These are phyloP conservation scores for Monascus ruber DNA, from an alignment of 2,329 filamentous ascomycete genomes.

Conservation along the genomic window DNA sequence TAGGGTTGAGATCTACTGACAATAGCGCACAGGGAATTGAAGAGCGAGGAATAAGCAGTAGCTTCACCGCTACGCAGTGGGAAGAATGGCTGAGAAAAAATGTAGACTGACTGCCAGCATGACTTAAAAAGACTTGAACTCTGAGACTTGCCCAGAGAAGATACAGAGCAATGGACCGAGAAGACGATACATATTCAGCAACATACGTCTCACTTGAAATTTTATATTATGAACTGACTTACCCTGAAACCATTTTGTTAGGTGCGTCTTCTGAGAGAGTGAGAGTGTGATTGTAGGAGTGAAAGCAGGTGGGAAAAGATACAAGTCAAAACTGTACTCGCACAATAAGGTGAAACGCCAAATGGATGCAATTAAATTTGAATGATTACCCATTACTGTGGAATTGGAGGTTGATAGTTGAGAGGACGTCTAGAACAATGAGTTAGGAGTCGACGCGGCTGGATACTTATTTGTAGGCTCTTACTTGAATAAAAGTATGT, in stretches of 20 bases:
- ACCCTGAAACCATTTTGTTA: too few species aligned
- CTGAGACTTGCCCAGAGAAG: too few species aligned
- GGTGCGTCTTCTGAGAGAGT: too few species aligned
- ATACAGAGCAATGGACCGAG: too few species aligned
- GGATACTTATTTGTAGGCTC: constrained; percentile 27
- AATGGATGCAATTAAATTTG: background rate
- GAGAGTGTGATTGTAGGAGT: too few species aligned
- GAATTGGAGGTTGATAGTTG: constrained; percentile 63
- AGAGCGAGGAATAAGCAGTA: constrained; percentile 64
- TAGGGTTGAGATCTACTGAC: constrained; percentile 10
- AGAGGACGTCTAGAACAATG: constrained; percentile 55
- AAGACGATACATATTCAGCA: too few species aligned
- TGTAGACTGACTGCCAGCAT: constrained; percentile 33
- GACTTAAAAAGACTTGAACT: background rate
- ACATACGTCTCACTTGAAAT: too few species aligned
- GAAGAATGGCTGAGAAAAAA: constrained; percentile 66
- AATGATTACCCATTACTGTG: constrained; percentile 15
- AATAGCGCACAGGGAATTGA: constrained; percentile 47
- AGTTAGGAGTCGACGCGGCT: constrained; percentile 13
- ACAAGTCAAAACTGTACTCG: too few species aligned
- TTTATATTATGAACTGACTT: too few species aligned
- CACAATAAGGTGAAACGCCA: background rate
- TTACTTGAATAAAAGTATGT: constrained; percentile 97
- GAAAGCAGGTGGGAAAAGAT: too few species aligned
- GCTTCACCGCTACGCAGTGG: constrained; percentile 74